phyloP scores from a whole-genome alignment of 768 basidiomycete genomes.

The Tulasnella sp. region DNA sequence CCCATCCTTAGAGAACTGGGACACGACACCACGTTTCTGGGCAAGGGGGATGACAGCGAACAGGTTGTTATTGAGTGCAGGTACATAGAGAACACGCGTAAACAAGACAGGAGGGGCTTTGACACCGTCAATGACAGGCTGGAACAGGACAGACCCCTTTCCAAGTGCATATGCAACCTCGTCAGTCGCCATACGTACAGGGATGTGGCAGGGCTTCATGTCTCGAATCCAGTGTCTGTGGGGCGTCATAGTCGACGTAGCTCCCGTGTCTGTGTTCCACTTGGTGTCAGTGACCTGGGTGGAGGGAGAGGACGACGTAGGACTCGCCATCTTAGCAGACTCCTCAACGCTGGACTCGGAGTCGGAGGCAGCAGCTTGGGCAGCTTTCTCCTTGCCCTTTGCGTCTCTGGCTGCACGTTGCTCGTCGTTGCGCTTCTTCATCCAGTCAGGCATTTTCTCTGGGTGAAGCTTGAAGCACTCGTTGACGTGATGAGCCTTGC shows the following conservation, averaged over 20 bases:
- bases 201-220: conserved; percentile 17
- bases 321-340: neutral
- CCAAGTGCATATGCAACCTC: conserved; percentile 21
- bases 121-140: conserved; percentile 14
- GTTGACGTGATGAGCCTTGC: too few species aligned
- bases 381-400: too few species aligned
- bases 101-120: conserved; percentile 8
- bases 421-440: too few species aligned
- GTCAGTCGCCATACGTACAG: conserved; percentile 22
- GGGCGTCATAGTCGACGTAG: conserved; percentile 28
- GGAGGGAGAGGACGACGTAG: neutral
- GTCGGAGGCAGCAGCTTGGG: too few species aligned
- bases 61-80: neutral
- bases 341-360: neutral
- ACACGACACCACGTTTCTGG: neutral
- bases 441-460: too few species aligned
- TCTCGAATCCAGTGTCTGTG: conserved; percentile 24
- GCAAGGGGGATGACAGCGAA: neutral
- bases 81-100: neutral
- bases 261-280: conserved; percentile 27
- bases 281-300: neutral
- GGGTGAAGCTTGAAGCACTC: too few species aligned
- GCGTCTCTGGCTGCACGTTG: too few species aligned
- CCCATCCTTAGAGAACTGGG: neutral
- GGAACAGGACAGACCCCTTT: conserved; percentile 22